Evolutionary conservation across 768 basidiomycete species (phyloP).

Genomic region (Suillus paluster): DNA sequence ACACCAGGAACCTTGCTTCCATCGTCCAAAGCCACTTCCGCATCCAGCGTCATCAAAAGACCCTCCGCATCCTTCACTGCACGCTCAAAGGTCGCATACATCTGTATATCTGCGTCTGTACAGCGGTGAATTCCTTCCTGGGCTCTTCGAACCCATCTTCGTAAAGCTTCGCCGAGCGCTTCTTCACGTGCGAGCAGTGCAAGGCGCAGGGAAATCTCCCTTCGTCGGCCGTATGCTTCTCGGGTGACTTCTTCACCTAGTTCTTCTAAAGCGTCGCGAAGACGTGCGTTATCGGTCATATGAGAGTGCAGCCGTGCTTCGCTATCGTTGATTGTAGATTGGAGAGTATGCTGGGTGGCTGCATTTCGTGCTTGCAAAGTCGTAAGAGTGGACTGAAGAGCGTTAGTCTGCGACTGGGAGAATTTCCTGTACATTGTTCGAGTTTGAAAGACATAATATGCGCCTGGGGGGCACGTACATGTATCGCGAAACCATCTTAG

Average conservation of each 20-base stretch:
- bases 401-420: constrained; percentile 73
- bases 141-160: constrained; percentile 58
- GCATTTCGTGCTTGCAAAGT: constrained; percentile 64
- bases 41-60: constrained; percentile 40
- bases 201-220: constrained; percentile 71
- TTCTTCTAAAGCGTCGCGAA: constrained; percentile 70
- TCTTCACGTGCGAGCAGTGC: constrained; percentile 70
- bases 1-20: constrained; percentile 43
- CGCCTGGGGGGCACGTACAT: constrained; percentile 54
- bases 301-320: constrained; percentile 50
- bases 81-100: constrained; percentile 31
- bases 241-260: constrained; percentile 71
- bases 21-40: constrained; percentile 29
- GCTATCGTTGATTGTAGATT: constrained; percentile 50
- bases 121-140: constrained; percentile 45
- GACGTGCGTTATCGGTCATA: constrained; percentile 45
- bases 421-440: constrained; percentile 62
- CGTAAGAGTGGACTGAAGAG: constrained; percentile 63
- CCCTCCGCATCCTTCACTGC: constrained; percentile 40
- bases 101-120: constrained; percentile 24
- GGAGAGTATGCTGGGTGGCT: constrained; percentile 61
- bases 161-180: constrained; percentile 53
- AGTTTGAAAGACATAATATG: constrained; percentile 1
- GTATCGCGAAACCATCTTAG: constrained; percentile 84
- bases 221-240: constrained; percentile 72